Conservation (phyloP, 176 grass and related monocot genomes). For the Sorghum bicolor region DNA sequence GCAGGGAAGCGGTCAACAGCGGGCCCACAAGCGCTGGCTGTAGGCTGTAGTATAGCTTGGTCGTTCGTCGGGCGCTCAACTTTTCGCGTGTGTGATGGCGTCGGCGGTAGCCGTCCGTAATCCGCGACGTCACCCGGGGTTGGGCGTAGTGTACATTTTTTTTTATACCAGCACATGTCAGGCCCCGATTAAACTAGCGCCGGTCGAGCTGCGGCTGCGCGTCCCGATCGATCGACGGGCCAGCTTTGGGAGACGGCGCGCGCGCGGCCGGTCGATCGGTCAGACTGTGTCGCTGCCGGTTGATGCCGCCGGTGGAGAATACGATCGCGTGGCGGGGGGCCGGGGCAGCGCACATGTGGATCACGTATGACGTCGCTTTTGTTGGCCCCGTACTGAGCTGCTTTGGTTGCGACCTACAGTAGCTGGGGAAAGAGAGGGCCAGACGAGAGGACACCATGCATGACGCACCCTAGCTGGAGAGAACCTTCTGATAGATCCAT, state of each 20-base stretch:
- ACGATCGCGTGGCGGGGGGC: slow-evolving; percentile 22
- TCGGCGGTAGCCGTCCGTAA: slow-evolving; percentile 29
- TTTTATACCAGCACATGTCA: slow-evolving; percentile 2
- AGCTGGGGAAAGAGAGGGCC: too few relatives aligned
- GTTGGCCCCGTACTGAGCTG: slow-evolving; percentile 7
- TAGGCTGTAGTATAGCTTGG: background rate
- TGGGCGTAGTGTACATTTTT: background rate
- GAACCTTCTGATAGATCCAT: background rate
- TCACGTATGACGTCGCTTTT: slow-evolving; percentile 32
- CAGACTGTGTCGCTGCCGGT: background rate
- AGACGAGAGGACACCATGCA: background rate
- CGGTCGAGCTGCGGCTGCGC: background rate
- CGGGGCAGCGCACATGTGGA: slow-evolving; percentile 17
- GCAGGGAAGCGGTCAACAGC: background rate
- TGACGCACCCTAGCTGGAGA: background rate
- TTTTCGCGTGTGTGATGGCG: slow-evolving; percentile 2
- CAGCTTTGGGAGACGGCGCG: too few relatives aligned
- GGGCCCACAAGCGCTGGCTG: background rate
- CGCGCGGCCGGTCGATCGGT: background rate
- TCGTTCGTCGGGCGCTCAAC: background rate
- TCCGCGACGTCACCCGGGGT: slow-evolving; percentile 22
- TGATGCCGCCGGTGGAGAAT: slow-evolving; percentile 7
- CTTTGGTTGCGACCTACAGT: background rate
- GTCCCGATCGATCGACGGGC: background rate
- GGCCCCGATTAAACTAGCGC: background rate